These are phyloP conservation scores for Podaxis carcinomalis DNA, from an alignment of 768 basidiomycete genomes.

Conservation along the genomic window DNA sequence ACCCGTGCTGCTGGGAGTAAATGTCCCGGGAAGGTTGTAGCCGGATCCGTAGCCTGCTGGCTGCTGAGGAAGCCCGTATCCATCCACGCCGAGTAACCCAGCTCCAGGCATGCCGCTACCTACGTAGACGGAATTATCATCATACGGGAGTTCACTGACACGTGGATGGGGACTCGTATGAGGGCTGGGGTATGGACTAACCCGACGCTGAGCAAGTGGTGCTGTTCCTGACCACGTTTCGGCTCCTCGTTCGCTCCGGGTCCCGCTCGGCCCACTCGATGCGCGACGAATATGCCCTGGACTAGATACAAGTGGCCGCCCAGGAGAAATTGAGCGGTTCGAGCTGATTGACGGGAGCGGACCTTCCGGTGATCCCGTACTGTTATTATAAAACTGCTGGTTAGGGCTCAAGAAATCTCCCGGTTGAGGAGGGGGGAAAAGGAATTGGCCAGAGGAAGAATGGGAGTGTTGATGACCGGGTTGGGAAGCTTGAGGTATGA, in stretches of 20 bases:
- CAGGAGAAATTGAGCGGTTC: slow-evolving; percentile 8
- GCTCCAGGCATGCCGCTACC: slow-evolving; percentile 1
- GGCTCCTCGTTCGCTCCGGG: slow-evolving; percentile 36
- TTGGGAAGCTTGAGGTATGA: not conserved
- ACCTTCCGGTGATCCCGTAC: slow-evolving; percentile 5
- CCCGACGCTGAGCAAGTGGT: slow-evolving; percentile 30
- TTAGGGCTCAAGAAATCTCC: slow-evolving; percentile 17
- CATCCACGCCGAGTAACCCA: slow-evolving; percentile 9
- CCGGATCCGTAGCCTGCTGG: slow-evolving; percentile 8
- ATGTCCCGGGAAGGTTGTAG: slow-evolving; percentile 14
- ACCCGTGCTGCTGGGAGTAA: slow-evolving; percentile 9
- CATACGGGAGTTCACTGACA: slow-evolving; percentile 45
- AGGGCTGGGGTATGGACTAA: slow-evolving; percentile 66
- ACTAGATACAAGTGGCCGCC: slow-evolving; percentile 13
- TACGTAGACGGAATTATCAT: slow-evolving; percentile 9
- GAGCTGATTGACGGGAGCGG: slow-evolving; percentile 20
- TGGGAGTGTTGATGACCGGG: slow-evolving; percentile 9
- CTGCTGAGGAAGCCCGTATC: not conserved
- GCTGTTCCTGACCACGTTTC: slow-evolving; percentile 20
- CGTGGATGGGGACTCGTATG: slow-evolving; percentile 57
- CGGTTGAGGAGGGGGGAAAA: slow-evolving; percentile 11
- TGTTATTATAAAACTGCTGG: slow-evolving; percentile 10
- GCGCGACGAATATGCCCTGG: slow-evolving; percentile 35
- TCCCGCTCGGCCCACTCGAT: slow-evolving; percentile 40
- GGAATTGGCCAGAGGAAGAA: slow-evolving; percentile 11